These are phyloP conservation scores for Pholiota conissans DNA, from an alignment of 768 basidiomycete species.

Conservation along the genomic window DNA sequence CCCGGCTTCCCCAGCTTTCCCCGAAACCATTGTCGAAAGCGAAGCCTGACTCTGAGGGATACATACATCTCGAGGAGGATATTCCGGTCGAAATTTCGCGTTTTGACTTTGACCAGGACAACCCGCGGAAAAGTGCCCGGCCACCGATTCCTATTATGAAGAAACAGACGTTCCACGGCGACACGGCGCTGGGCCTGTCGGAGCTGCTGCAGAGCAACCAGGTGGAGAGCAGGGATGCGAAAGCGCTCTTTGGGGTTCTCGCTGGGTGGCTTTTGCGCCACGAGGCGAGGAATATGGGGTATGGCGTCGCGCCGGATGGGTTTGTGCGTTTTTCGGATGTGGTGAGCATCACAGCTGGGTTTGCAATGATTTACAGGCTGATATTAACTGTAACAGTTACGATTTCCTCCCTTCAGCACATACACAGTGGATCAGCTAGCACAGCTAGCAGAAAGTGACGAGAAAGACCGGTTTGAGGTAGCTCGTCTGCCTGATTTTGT, in stretches of 20 bases:
- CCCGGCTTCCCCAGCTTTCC: too few species aligned
- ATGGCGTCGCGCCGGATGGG: conserved; percentile 52
- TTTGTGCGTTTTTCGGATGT: conserved; percentile 71
- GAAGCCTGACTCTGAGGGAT: neutral
- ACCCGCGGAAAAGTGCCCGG: neutral
- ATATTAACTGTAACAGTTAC: neutral
- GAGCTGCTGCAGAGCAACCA: too few species aligned
- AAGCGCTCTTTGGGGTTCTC: conserved; percentile 8
- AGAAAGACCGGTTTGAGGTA: conserved; percentile 22
- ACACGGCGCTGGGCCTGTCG: neutral
- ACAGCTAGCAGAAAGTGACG: conserved; percentile 15
- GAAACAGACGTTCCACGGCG: neutral
- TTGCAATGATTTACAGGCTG: neutral
- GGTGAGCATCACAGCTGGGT: conserved; percentile 41
- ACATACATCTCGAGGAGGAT: neutral
- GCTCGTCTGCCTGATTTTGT: conserved; percentile 23
- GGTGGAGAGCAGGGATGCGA: neutral
- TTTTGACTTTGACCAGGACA: neutral
- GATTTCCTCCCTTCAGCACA: conserved; percentile 9
- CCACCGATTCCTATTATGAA: neutral
- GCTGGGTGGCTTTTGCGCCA: conserved; percentile 20
- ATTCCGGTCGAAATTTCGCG: neutral
- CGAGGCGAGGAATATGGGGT: conserved; percentile 19
- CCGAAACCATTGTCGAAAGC: neutral
- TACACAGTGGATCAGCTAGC: conserved; percentile 15